These are phyloP conservation scores for Rossbeevera mucosa DNA, from an alignment of 768 basidiomycete species.

Conservation along the genomic window DNA sequence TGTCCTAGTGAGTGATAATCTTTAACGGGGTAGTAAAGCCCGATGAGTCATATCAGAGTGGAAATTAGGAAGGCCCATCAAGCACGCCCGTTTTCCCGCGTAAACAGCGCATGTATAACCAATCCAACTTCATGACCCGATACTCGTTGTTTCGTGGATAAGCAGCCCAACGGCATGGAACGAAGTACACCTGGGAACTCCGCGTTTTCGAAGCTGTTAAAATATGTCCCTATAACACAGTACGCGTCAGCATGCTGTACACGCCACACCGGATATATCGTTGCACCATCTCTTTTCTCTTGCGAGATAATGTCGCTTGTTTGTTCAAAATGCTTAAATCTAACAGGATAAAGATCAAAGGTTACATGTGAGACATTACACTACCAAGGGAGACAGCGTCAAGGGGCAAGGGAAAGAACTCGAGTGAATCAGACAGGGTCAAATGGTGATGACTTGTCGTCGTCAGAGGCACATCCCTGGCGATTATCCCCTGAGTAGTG, in stretches of 20 bases:
- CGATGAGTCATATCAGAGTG: conserved; percentile 84
- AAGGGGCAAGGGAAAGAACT: not conserved
- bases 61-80: conserved; percentile 56
- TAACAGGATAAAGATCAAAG: not conserved
- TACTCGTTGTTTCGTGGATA: conserved; percentile 66
- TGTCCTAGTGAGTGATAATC: conserved; percentile 84
- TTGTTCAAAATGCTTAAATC: not conserved
- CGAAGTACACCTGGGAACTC: conserved; percentile 93
- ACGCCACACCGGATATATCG: not conserved
- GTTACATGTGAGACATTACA: not conserved
- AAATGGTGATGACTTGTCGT: not conserved
- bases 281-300: not conserved
- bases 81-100: conserved; percentile 41
- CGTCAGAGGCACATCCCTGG: not conserved
- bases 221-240: conserved; percentile 47
- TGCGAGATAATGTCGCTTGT: not conserved
- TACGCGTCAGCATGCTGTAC: not conserved
- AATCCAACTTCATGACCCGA: not conserved
- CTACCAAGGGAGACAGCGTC: not conserved
- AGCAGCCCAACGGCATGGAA: conserved; percentile 98
- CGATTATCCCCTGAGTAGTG: not conserved
- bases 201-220: conserved; percentile 84
- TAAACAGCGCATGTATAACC: not conserved
- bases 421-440: not conserved
- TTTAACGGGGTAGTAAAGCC: conserved; percentile 77